phyloP scores from a whole-genome alignment of 306 rosid species.

The Crotalaria pallida region DNA sequence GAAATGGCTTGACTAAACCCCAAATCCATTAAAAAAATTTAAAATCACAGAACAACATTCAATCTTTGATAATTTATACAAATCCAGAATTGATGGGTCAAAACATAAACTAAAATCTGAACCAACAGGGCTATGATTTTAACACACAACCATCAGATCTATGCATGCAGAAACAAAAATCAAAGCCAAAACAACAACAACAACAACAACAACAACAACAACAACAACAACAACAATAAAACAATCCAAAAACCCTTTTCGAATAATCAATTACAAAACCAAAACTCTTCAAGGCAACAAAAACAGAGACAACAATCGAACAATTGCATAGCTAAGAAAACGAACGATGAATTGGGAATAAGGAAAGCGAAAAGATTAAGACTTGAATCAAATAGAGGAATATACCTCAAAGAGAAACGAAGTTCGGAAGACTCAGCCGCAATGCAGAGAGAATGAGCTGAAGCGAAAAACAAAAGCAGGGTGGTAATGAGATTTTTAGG shows the following conservation, averaged over 20 bases:
- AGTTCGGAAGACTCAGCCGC: constrained; percentile 17
- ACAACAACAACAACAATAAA: background rate
- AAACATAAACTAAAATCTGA: background rate
- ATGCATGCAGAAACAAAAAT: background rate
- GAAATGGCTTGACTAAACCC: background rate
- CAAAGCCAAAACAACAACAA: background rate
- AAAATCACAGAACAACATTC: background rate
- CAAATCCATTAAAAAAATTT: background rate
- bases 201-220: background rate
- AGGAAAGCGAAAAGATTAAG: background rate
- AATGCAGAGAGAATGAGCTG: constrained; percentile 1
- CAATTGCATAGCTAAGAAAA: no score
- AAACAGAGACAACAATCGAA: no score
- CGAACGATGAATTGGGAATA: no score
- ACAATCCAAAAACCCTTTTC: no score
- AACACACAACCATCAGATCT: background rate
- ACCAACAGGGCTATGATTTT: background rate
- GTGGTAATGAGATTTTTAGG: background rate
- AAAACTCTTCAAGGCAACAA: no score
- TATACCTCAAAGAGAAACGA: background rate
- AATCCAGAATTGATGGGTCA: background rate
- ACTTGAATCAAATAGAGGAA: background rate
- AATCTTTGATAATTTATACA: background rate
- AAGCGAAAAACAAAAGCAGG: background rate
- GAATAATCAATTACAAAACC: no score